These are phyloP conservation scores for Bimuria novae-zelandiae DNA, from an alignment of 2,329 filamentous ascomycete genomes.

Conservation along the genomic window DNA sequence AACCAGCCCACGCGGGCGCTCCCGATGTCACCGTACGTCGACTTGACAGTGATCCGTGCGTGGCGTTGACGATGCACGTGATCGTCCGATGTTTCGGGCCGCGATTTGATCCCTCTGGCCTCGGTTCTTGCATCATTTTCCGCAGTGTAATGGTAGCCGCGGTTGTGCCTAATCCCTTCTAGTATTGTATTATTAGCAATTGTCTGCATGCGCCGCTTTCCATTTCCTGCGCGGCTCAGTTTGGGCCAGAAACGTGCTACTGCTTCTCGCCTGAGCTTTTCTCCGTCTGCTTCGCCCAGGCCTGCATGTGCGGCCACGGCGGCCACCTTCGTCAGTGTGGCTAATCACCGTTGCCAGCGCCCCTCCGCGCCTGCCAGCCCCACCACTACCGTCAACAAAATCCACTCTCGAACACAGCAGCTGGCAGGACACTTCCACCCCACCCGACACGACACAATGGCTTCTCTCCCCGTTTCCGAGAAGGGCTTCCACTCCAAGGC, in stretches of 20 bases:
- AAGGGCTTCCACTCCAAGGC: constrained; percentile 51
- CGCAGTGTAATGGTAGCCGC: constrained; percentile 19
- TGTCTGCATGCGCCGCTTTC: constrained; percentile 32
- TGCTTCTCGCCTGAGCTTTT: constrained; percentile 18
- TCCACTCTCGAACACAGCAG: constrained; percentile 46
- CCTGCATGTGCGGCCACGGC: constrained; percentile 18
- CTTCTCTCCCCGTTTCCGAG: constrained; percentile 23
- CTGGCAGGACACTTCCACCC: constrained; percentile 48
- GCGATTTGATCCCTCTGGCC: constrained; percentile 15
- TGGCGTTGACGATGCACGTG: constrained; percentile 7
- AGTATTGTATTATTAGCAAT: constrained; percentile 19
- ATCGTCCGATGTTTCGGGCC: constrained; percentile 2
- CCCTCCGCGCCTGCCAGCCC: constrained; percentile 39
- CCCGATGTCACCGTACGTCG: background rate
- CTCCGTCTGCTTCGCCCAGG: constrained; percentile 32
- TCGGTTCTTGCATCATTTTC: constrained; percentile 17
- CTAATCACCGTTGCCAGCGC: constrained; percentile 42
- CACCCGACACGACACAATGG: constrained; percentile 24
- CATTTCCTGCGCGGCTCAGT: constrained; percentile 29
- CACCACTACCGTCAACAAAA: constrained; percentile 47
- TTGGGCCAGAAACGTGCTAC: constrained; percentile 19
- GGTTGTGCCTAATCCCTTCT: constrained; percentile 16
- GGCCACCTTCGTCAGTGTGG: constrained; percentile 47
- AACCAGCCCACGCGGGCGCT: no score
- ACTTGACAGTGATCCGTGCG: constrained; percentile 6